Percentiles rank a stretch among this genome's conserved stretches.
Evolutionary conservation across 164 flowering plant species (phyloP).

Genomic region (Magnolia sinica): DNA sequence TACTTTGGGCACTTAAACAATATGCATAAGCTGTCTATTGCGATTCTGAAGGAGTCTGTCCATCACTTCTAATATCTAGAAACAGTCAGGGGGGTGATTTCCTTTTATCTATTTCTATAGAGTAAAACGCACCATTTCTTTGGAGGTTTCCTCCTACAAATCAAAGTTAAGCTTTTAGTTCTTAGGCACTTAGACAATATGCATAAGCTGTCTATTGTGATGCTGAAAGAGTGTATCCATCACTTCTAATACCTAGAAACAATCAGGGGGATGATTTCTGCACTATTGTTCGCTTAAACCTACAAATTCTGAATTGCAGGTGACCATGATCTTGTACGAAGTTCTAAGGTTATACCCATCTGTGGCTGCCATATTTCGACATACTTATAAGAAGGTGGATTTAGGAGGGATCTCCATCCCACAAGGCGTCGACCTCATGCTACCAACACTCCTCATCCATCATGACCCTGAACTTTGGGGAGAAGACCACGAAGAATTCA

Average conservation of each 20-base stretch:
- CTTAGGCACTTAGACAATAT: neutral
- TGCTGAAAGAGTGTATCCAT: neutral
- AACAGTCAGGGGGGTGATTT: neutral
- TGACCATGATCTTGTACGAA: constrained; percentile 22
- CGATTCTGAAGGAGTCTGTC: neutral
- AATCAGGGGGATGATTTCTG: no score
- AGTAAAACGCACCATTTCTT: no score
- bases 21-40: neutral
- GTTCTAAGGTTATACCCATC: constrained; percentile 29
- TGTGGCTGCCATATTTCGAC: neutral
- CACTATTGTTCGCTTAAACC: constrained; percentile 2
- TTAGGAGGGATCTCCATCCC: constrained; percentile 20
- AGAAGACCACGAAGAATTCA: constrained; percentile 21
- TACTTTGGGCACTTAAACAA: neutral
- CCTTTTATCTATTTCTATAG: no score
- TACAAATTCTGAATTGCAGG: constrained; percentile 10
- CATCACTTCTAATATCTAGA: neutral
- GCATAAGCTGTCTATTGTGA: neutral
- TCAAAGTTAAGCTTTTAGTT: no score
- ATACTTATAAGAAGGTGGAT: neutral
- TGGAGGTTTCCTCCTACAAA: no score
- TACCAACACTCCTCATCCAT: constrained; percentile 15
- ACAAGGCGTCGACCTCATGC: constrained; percentile 1
- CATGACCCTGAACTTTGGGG: constrained; percentile 19
- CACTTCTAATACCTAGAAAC: neutral